Conservation (phyloP, 2,329 filamentous ascomycete species). For the Helicocarpus griseus region DNA sequence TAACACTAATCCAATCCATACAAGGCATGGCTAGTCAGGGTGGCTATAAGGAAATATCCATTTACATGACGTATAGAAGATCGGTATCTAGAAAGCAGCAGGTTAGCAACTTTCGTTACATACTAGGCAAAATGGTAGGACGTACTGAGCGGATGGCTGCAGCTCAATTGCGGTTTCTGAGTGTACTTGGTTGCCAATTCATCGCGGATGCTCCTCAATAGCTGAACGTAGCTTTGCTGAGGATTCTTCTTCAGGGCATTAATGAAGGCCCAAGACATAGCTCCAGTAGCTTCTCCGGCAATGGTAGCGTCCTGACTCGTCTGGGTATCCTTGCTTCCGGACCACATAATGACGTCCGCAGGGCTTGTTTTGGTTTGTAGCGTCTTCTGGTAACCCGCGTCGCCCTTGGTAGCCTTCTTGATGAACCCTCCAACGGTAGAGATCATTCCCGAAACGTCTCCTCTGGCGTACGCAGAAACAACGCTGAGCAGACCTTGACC, state of each 20-base stretch:
- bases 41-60: not conserved
- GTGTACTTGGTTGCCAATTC: conserved; percentile 77
- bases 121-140: conserved; percentile 6
- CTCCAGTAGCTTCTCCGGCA: conserved; percentile 78
- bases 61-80: conserved; percentile 57
- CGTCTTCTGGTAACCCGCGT: conserved; percentile 69
- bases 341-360: conserved; percentile 97
- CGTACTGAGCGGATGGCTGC: conserved; percentile 90
- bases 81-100: conserved; percentile 45
- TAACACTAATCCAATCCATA: not conserved
- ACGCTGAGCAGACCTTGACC: conserved; percentile 55
- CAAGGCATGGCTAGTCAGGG: not conserved
- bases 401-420: conserved; percentile 75
- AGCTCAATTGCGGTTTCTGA: conserved; percentile 93
- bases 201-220: conserved; percentile 91
- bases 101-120: conserved; percentile 15
- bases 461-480: conserved; percentile 68
- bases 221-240: conserved; percentile 89
- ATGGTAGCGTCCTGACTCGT: conserved; percentile 92
- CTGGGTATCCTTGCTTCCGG: conserved; percentile 89
- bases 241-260: conserved; percentile 82
- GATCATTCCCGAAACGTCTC: conserved; percentile 74
- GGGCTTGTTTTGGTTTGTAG: conserved; percentile 84
- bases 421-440: conserved; percentile 72
- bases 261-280: conserved; percentile 98